Conservation (phyloP, 225 moss, liverwort and hornwort genomes). For the Pleurozium schreberi region DNA sequence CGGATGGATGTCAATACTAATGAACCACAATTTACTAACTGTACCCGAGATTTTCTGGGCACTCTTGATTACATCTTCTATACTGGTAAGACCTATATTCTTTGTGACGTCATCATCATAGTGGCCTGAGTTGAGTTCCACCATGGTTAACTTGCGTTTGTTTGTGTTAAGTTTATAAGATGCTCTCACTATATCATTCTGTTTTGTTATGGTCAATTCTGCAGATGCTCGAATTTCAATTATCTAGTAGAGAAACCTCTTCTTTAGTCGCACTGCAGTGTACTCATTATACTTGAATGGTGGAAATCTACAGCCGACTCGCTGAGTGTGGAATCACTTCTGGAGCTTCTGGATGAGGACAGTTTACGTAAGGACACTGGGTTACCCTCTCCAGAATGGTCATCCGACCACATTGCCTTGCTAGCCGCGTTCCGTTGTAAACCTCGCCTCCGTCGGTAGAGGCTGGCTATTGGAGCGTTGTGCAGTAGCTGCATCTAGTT, state of each 20-base stretch:
- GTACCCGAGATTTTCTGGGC: conserved; percentile 80
- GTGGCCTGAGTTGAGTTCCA: not conserved
- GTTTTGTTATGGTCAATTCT: not conserved
- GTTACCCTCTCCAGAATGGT: conserved; percentile 50
- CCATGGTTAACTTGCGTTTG: not conserved
- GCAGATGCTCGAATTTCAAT: not conserved
- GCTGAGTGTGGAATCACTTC: conserved; percentile 33
- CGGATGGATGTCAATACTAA: conserved; percentile 55
- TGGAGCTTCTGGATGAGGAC: conserved; percentile 51
- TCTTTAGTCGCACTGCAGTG: not conserved
- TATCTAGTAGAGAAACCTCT: not conserved
- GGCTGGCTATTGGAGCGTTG: not conserved
- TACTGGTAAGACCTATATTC: conserved; percentile 33
- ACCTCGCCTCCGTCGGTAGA: conserved; percentile 31
- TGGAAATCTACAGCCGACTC: conserved; percentile 27
- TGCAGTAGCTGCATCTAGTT: not conserved
- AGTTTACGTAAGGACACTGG: conserved; percentile 51
- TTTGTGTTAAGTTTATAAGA: not conserved
- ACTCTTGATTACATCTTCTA: conserved; percentile 90
- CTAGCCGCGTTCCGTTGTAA: conserved; percentile 46
- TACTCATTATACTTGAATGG: not conserved
- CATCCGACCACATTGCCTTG: conserved; percentile 49
- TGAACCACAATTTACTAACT: conserved; percentile 81
- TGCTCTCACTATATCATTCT: not conserved
- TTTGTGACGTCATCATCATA: not conserved